Evolutionary conservation across 192 early-diverging fungal genomes (phyloP), one percentile per base, ranked within the genome.

Genomic region (Diversispora eburnea): DNA sequence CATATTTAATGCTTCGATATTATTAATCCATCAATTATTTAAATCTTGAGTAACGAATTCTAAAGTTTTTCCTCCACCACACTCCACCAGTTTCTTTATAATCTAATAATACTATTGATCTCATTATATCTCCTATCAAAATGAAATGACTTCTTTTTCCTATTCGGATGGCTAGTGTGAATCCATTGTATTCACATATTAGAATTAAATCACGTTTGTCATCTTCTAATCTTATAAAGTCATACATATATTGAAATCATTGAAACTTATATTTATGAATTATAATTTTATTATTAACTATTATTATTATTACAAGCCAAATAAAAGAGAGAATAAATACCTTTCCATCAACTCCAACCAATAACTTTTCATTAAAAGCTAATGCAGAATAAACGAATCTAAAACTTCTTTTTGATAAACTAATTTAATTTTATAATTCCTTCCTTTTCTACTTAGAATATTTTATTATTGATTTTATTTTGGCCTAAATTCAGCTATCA

Each of bases 111-210:
- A 88, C 82, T 7, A 90, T 87, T 0, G 93, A 95, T 52, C 89
- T 84, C 83, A 97, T 87, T 52, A 97, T 39, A 78, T 98, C 97
- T 19, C 91, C 95, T 12, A 94, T 91, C 0, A 91, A 67, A 33
- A 97, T 76, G 39, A 84, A 84, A 65, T 95, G 88, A 22, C 89
- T 92, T 9, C 73, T 75, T 4, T 83, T 81, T 3, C 88, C 83
- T 45, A 95, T 25, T 17, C 78, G 81, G 6, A 93, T 60, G 4
- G 85, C 78, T 6, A 89, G 46, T 6, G 89, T 86, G 72, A 79
- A 79, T 45, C 75, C 74, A 56, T 46, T 72, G 41, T 79, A 76
- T 42, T 59, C 65, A 48, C 80, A 84, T n/a, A 81, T 75, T 43
- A 63, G 49, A 5, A 70, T 42, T n/a, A 79, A 47, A 20, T 59